These are phyloP conservation scores for Pseudogymnoascus sp. DNA, from an alignment of 2,329 filamentous ascomycete genomes.

Conservation along the genomic window DNA sequence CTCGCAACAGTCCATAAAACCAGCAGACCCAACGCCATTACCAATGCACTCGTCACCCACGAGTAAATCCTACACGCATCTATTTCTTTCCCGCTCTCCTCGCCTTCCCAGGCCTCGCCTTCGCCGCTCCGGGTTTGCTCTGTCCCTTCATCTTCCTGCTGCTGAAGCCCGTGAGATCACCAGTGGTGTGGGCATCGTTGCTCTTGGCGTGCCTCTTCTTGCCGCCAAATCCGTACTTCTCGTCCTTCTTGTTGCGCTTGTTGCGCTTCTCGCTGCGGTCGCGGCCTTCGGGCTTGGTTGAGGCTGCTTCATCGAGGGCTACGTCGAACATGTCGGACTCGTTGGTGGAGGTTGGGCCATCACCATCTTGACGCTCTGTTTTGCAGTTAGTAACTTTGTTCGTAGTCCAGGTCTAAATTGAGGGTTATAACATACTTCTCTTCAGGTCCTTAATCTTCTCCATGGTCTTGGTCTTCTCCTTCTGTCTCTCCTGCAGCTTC, in stretches of 20 bases:
- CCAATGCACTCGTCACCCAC: background rate
- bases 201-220: constrained; percentile 92
- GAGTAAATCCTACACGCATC: background rate
- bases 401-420: background rate
- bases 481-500: constrained; percentile 87
- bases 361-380: constrained; percentile 73
- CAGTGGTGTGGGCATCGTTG: constrained; percentile 74
- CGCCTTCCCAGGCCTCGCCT: constrained; percentile 41
- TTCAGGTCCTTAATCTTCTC: constrained; percentile 95
- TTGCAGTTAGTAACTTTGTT: constrained; percentile 20
- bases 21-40: background rate
- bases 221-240: constrained; percentile 90
- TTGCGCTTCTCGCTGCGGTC: constrained; percentile 39
- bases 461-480: constrained; percentile 84
- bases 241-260: constrained; percentile 90
- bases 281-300: constrained; percentile 32
- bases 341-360: constrained; percentile 48
- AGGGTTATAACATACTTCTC: constrained; percentile 63
- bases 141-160: constrained; percentile 73
- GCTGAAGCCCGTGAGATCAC: constrained; percentile 73
- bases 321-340: constrained; percentile 90
- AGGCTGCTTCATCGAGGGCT: constrained; percentile 53
- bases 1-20: background rate
- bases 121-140: constrained; percentile 17
- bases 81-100: constrained; percentile 28